Base-by-base conservation (phyloP, 1,284 basidiomycete species). In the Schizopora paradoxa region DNA sequence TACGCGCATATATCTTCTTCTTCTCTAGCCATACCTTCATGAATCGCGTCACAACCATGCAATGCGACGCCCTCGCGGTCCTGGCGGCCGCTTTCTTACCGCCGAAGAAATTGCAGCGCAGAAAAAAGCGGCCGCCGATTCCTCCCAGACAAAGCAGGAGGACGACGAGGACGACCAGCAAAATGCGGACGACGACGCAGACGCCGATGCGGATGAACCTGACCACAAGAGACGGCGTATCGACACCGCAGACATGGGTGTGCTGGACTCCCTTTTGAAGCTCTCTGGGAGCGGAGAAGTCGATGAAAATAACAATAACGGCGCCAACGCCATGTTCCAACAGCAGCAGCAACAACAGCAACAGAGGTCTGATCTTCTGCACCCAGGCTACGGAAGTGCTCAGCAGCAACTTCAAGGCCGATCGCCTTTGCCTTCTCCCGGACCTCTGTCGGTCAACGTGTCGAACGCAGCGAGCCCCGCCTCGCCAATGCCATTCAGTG, bases 11-110 rank as follows among this genome's bases (percentile, higher is more conserved):
- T 51, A 42, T 41, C 51, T 28, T n/a, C 33, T 41, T 47, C 23
- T 47, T 43, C 5, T 19, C 33, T 51, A 97, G 91, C 94, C 94
- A 1, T 98, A 97, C 68, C 80, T 97, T 21, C 94, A 98, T 58
- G 94, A 98, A 64, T 95, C 91, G 19, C 82, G 95, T 36, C 95
- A 99, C 71, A 91, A 93, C 56, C 96, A 99, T 66, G 95, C 95
- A 11, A 96, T 98, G 83, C 84, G 93, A 34, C 80, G 95, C 27
- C 95, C 95, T 11, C 77, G 96, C 52, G 95, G 95, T 1, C 94
- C 95, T 29, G 95, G 96, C 22, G 95, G 95, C 16, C 82, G 95
- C 25, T 98, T 98, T 72, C 79, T 98, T 55, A 97, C 93, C 5
- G 89, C 92, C 31, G 91, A 93, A 21, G 92, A 97, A 66, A 93